phyloP scores from a whole-genome alignment of 768 basidiomycete species.

The Xerocomus spinulosus region DNA sequence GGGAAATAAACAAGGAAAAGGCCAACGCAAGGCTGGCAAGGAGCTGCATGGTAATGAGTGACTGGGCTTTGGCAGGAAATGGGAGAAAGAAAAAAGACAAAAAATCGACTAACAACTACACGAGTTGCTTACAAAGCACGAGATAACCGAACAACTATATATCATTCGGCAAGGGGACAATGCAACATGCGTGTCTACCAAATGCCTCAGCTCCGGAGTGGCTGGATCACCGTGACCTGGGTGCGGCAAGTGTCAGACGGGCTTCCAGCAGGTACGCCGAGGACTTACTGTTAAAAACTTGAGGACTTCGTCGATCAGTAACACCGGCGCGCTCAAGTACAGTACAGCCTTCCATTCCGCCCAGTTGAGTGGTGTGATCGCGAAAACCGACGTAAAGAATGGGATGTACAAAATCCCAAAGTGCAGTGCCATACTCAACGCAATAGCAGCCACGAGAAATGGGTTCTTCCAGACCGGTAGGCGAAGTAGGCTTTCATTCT shows the following conservation, averaged over 20 bases:
- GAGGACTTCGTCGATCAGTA: constrained; percentile 85
- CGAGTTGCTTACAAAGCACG: constrained; percentile 5
- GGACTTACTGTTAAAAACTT: constrained; percentile 73
- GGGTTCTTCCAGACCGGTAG: constrained; percentile 94
- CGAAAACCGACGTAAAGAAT: constrained; percentile 88
- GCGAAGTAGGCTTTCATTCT: constrained; percentile 88
- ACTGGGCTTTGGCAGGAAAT: constrained; percentile 7
- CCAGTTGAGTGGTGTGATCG: constrained; percentile 92
- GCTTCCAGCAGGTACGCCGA: neutral
- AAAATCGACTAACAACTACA: neutral
- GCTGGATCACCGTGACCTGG: constrained; percentile 55
- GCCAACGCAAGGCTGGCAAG: constrained; percentile 10
- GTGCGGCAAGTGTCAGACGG: neutral
- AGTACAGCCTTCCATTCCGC: constrained; percentile 93
- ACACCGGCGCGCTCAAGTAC: constrained; percentile 79
- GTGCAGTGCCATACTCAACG: constrained; percentile 89
- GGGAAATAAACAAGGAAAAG: constrained; percentile 12
- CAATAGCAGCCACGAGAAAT: constrained; percentile 85
- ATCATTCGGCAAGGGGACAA: neutral
- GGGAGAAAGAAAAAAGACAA: constrained; percentile 4
- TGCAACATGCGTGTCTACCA: neutral
- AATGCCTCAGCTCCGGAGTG: constrained; percentile 44
- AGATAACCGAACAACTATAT: constrained; percentile 1
- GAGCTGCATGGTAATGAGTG: constrained; percentile 24
- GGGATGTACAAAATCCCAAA: constrained; percentile 96